Percentiles rank a stretch among this genome's conserved stretches.
Evolutionary conservation across 495 filamentous ascomycete species (phyloP).

Genomic region (Opeltia flavorubescens): DNA sequence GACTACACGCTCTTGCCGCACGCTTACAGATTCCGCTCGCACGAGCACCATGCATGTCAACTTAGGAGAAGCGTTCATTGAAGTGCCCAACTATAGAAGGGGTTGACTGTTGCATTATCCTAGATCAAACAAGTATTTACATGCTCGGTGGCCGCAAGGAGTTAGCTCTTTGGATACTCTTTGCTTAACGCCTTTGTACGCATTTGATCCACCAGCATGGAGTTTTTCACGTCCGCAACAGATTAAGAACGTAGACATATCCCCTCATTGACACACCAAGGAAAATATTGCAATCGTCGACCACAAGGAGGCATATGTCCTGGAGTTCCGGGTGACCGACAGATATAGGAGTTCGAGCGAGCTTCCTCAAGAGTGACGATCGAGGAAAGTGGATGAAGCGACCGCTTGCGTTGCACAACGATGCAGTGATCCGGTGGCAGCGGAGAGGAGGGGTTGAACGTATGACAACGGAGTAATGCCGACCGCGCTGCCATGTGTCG

Average conservation of each 20-base stretch:
- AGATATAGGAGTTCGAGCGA: no score
- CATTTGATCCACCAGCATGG: not conserved
- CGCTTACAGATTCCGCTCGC: no score
- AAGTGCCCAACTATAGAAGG: no score
- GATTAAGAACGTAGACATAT: not conserved
- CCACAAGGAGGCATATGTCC: no score
- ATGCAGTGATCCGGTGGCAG: not conserved
- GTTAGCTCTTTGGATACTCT: not conserved
- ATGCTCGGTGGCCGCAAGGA: not conserved
- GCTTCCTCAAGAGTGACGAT: no score
- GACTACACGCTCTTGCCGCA: no score
- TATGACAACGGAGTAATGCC: not conserved
- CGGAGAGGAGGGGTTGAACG: not conserved
- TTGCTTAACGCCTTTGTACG: conserved; percentile 9
- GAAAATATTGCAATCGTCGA: not conserved
- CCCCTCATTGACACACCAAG: not conserved
- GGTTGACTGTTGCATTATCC: no score
- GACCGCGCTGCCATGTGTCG: not conserved
- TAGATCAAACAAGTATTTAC: no score
- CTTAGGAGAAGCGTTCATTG: no score
- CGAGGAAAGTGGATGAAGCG: not conserved
- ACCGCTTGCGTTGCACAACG: not conserved
- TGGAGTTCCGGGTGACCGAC: no score
- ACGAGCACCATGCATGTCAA: no score
- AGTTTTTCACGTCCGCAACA: not conserved